Evolutionary conservation across 2,329 filamentous ascomycete genomes (phyloP), one percentile per base, ranked within the genome.

Genomic region (Diaporthe humulicola): DNA sequence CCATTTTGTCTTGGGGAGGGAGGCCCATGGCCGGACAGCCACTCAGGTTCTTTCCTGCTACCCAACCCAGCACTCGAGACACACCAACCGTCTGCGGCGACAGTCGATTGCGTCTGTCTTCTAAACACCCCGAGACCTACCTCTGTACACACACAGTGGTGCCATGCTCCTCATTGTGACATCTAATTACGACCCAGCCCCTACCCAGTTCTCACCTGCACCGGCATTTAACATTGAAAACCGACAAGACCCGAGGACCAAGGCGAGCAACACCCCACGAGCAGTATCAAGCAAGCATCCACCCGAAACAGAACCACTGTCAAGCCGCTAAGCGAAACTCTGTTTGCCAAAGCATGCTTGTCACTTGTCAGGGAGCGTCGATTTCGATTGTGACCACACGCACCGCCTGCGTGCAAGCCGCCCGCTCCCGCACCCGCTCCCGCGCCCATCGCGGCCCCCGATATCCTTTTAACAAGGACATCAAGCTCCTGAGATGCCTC

Each of bases 241-340:
- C 19, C 14, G 22, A 28, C 14, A 25, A 52, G 9, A 15, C 60
- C 40, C 15, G 45, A 38, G 3, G 19, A 28, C 6, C 64, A 22
- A 25, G 25, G 7, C 22, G 22, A 22, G n/a, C 25, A 15, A 61
- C 22, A 12, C 36, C 19, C 14, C n/a, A 17, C 57, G 57, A 61
- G 38, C 57, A 61, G n/a, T 30, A 36, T 28, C 36, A 19, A 61
- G 57, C 57, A 61, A 6, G 19, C 25, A 7, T 14, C 36, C 22
- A 14, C 42, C 40, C 61, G 42, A 50, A 48, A 36, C 30, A 33
- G 30, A 36, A 19, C 28, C 28, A 36, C 30, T 25, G 42, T 50
- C 28, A 36, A 25, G 42, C 22, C 42, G 30, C 22, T 50, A 66
- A 67, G 64, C 64, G 64, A 67, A 67, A 67, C 64, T 25, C 52